Evolutionary conservation across 805 yeast species (phyloP), one percentile per base, ranked within the genome.

Genomic region (Starmerella powellii): DNA sequence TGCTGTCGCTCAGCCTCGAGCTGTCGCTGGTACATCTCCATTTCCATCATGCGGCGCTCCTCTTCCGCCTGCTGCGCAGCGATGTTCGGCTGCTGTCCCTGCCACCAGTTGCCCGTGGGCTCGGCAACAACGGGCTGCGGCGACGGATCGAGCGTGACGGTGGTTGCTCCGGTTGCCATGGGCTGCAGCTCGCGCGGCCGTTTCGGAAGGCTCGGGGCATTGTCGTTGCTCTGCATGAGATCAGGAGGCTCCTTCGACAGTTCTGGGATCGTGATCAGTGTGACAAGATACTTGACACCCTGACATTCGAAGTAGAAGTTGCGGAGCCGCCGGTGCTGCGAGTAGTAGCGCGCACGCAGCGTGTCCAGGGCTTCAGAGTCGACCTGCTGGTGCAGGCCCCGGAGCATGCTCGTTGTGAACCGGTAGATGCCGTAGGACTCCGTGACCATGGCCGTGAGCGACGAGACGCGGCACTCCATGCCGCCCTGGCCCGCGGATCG

Each of bases 391-490:
- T 81, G 74, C 75, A 88, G 70, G 0, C 94, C 96, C 50, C 95
- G 73, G 45, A 88, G 65, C 97, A 88, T 87, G 8, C 94, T 79
- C 2, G 84, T 80, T 44, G 81, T 66, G 54, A 88, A 88, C 60
- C 85, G 82, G 62, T 86, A 84, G 44, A 88, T 85, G 34, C 97
- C 97, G 56, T 84, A 87, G 2, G 93, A 74, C 60, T 88, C 98
- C 6, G 88, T 73, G 40, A 88, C 84, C 62, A 87, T 67, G 2
- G 96, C 96, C 29, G 88, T 91, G 50, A 88, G 66, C 0, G 95
- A 85, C 48, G 91, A 74, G 15, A 84, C 80, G 49, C 80, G 78
- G 62, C 93, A 84, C 53, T 88, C 88, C 30, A 62, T 61, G 40
- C 70, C 63, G 12, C 49, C 47, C 16, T 20, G n/a, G 31, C 46